These are phyloP conservation scores for Tuber aestivum DNA, from an alignment of 495 filamentous ascomycete species.

Conservation along the genomic window DNA sequence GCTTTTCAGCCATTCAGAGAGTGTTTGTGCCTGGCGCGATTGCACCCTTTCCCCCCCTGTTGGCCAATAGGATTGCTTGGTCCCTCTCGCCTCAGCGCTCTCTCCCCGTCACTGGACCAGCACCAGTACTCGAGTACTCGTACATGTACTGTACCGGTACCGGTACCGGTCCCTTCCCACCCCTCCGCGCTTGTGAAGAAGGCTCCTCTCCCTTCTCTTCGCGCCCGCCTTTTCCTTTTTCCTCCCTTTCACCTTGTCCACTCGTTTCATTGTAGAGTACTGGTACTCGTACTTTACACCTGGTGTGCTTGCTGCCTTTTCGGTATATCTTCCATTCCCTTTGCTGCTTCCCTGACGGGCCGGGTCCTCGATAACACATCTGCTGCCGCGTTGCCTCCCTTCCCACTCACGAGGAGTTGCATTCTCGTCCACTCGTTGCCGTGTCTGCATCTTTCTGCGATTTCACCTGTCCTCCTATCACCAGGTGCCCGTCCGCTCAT, in stretches of 20 bases:
- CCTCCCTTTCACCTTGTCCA: background rate
- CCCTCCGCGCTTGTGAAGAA: background rate
- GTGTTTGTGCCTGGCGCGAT: background rate
- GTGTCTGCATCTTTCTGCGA: background rate
- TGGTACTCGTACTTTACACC: background rate
- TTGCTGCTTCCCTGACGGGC: background rate
- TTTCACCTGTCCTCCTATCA: constrained; percentile 1
- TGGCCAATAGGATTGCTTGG: background rate
- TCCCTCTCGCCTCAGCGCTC: background rate
- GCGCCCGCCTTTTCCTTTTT: background rate
- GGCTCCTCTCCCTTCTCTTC: background rate
- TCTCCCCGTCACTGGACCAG: background rate
- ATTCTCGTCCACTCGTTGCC: background rate
- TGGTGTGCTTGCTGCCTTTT: background rate
- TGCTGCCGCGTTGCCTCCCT: background rate
- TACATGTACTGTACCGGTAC: too few relatives aligned
- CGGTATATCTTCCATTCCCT: constrained; percentile 4
- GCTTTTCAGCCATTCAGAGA: background rate
- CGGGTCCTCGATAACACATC: background rate
- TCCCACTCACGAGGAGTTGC: background rate
- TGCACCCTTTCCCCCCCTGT: background rate
- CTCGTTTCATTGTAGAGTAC: background rate
- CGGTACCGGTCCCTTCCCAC: background rate
- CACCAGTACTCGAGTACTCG: too few relatives aligned
- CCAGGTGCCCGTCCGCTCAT: background rate